Evolutionary conservation across 345 rosid species (phyloP).

Genomic region (Passiflora organensis): DNA sequence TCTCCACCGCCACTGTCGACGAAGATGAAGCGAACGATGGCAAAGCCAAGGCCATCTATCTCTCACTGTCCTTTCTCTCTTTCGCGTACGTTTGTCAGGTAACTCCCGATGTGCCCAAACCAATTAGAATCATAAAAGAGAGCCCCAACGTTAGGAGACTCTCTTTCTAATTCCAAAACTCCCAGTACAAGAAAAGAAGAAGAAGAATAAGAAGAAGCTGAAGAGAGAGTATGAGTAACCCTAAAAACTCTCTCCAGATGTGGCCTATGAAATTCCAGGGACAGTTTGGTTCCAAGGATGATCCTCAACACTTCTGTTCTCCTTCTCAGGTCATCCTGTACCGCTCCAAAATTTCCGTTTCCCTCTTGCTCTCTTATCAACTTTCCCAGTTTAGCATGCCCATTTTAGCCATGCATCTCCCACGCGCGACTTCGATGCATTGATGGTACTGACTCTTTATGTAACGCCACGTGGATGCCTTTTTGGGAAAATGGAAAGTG

Average conservation of each 20-base stretch:
- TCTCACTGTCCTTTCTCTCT: neutral
- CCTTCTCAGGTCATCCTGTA: neutral
- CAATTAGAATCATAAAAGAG: neutral
- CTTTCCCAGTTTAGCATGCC: neutral
- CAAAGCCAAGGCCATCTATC: slow-evolving; percentile 15
- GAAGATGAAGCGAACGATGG: slow-evolving; percentile 29
- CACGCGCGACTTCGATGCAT: no score
- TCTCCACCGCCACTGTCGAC: slow-evolving; percentile 81
- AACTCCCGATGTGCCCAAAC: no score
- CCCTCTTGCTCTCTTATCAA: neutral
- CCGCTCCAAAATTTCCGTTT: neutral
- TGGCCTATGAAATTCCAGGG: no score
- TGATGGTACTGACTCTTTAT: no score
- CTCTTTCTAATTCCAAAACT: slow-evolving; percentile 1
- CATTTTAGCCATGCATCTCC: no score
- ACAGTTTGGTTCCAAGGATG: no score
- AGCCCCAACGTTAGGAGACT: neutral
- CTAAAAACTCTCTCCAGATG: neutral
- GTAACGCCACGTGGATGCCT: no score
- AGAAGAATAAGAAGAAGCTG: no score
- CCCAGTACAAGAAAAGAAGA: no score
- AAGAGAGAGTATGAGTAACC: neutral
- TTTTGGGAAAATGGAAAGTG: no score
- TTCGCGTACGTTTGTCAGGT: no score
- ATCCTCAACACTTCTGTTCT: no score